Conservation (phyloP, 768 basidiomycete genomes). For the Leccinellum albellum region DNA sequence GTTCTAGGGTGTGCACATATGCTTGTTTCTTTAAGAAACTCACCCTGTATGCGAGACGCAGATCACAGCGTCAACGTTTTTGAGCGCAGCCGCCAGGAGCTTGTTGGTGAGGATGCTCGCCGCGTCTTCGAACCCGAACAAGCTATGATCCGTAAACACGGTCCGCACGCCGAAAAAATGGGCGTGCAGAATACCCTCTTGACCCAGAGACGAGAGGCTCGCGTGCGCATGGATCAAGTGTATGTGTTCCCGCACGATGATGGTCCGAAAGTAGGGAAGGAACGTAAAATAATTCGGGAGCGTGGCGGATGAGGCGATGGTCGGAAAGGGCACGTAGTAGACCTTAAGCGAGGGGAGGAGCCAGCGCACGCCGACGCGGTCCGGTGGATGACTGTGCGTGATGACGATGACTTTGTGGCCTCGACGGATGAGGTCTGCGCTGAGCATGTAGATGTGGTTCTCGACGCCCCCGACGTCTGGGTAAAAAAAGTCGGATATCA, state of each 20-base stretch:
- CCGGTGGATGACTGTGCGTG: conserved; percentile 85
- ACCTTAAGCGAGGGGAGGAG: conserved; percentile 84
- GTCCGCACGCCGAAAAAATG: conserved; percentile 84
- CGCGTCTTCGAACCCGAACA: conserved; percentile 96
- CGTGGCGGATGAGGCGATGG: conserved; percentile 89
- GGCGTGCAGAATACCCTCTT: conserved; percentile 89
- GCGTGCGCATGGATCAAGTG: conserved; percentile 91
- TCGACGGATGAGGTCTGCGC: conserved; percentile 70
- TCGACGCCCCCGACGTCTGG: conserved; percentile 95
- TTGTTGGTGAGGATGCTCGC: conserved; percentile 98
- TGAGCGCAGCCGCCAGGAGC: conserved; percentile 77
- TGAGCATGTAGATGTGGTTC: conserved; percentile 92
- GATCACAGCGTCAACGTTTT: conserved; percentile 90
- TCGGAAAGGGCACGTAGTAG: conserved; percentile 87
- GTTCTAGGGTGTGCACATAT: background rate
- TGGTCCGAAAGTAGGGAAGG: conserved; percentile 86
- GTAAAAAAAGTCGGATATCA: conserved; percentile 97
- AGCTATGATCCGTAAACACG: conserved; percentile 94
- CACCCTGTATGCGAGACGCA: conserved; percentile 97
- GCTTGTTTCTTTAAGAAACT: conserved; percentile 13
- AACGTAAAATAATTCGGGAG: conserved; percentile 92
- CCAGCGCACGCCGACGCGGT: conserved; percentile 88
- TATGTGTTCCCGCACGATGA: conserved; percentile 82
- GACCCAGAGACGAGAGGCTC: conserved; percentile 82
- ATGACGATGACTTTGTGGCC: conserved; percentile 95